phyloP scores from a whole-genome alignment of 2,329 filamentous ascomycete genomes.

The Colletotrichum liriopes region DNA sequence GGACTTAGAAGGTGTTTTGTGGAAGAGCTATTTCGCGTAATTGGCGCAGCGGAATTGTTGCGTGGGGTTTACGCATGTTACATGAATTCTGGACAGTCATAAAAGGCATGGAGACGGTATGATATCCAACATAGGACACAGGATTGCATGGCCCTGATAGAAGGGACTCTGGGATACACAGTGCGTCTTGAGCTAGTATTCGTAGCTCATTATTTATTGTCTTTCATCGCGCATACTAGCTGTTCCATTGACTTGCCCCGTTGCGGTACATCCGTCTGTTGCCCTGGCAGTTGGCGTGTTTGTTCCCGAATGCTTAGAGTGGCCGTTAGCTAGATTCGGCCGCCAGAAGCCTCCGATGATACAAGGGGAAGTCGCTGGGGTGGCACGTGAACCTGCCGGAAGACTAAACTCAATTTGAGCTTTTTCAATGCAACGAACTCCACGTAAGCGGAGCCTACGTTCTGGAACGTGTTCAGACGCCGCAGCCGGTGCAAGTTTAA shows the following conservation, averaged over 20 bases:
- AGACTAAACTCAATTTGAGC: neutral
- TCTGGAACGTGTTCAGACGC: conserved; percentile 17
- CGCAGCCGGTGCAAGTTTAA: neutral
- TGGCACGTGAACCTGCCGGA: neutral
- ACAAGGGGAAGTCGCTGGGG: neutral
- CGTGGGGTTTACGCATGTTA: neutral
- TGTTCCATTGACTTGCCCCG: neutral
- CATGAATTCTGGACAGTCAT: conserved; percentile 19
- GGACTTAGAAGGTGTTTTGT: conserved; percentile 94
- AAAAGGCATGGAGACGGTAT: conserved; percentile 19
- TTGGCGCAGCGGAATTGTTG: neutral
- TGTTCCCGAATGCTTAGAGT: neutral
- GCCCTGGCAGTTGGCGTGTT: too few relatives aligned
- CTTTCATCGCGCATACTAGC: neutral
- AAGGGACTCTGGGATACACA: conserved; percentile 28
- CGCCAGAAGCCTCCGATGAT: neutral
- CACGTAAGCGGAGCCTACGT: neutral
- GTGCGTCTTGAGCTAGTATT: conserved; percentile 15
- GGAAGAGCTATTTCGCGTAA: conserved; percentile 99
- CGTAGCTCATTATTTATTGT: conserved; percentile 3
- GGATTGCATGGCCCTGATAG: conserved; percentile 26
- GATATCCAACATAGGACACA: conserved; percentile 26
- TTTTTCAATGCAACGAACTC: neutral
- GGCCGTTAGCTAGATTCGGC: neutral
- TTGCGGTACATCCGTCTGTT: neutral